Evolutionary conservation across 306 rosid species (phyloP), one percentile per base, ranked within the genome.

Genomic region (Quercus gilva): DNA sequence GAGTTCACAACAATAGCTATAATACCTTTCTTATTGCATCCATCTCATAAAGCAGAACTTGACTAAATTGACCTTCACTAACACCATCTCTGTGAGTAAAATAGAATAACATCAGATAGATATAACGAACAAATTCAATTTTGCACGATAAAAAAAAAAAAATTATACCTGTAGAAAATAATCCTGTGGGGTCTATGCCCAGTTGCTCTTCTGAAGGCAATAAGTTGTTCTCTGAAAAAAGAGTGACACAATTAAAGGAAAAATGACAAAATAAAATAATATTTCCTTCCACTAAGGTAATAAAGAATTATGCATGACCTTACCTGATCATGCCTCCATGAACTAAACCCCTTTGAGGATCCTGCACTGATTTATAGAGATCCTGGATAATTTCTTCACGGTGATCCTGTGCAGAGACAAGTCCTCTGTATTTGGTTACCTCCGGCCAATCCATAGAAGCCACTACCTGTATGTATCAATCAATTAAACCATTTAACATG

Each of bases 401-500:
- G 18, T 87, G 97, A 4, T 4, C 0, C 65, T 95, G 99, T 0
- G 96, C 89, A 49, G 99, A 93, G 20, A 90, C 81, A 18, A 93
- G 6, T 25, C 91, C 98, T 49, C 87, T 82, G 51, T 95, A 95
- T 74, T 76, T 91, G 0, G 93, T 86, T 1, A 91, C 77, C 45
- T 78, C 80, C 0, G 99, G 99, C 99, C 99, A 95, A 79, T 95
- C 99, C 93, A 90, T 90, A 1, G 98, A 95, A 4, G 93, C 99
- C 55, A 95, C 99, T 0, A 95, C 99, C 99, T 92, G 75, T 28
- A 35, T 92, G 75, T 28, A 35, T 26, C 17, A 56, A 11, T 23
- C 26, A 55, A 28, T 18, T 52, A 33, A 68, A 76, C 19, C 45
- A 37, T 61, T 33, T 12, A 65, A 15, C 28, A 79, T 15, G 21